Percentiles rank a stretch among this genome's conserved stretches.
Evolutionary conservation across 2,329 filamentous ascomycete genomes (phyloP).

Genomic region (Aspergillus felis): DNA sequence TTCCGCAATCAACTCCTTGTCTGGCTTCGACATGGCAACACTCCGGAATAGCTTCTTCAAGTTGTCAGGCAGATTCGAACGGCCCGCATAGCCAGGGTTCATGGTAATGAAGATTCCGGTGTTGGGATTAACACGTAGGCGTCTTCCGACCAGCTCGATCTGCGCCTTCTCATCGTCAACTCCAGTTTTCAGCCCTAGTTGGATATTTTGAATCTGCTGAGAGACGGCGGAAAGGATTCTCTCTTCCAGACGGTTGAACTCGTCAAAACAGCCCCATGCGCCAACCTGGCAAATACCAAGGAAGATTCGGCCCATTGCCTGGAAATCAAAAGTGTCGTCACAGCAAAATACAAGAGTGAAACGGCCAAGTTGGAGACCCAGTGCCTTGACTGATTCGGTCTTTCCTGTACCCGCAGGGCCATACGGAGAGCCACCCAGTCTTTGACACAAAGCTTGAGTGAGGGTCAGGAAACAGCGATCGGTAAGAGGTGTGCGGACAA

Average conservation of each 20-base stretch:
- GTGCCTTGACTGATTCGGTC: conserved; percentile 96
- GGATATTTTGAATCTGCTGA: conserved; percentile 99
- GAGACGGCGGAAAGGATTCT: conserved; percentile 96
- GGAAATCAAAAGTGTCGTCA: conserved; percentile 99
- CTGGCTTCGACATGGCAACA: conserved; percentile 98
- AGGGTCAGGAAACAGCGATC: conserved; percentile 98
- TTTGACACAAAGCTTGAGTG: conserved; percentile 90
- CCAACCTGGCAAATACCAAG: conserved; percentile 98
- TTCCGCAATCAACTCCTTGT: conserved; percentile 98
- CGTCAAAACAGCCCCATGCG: conserved; percentile 99
- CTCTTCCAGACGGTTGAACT: conserved; percentile 99
- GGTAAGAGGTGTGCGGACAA: conserved; percentile 93
- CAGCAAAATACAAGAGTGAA: conserved; percentile 99
- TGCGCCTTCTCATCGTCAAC: conserved; percentile 77
- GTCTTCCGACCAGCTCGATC: conserved; percentile 90
- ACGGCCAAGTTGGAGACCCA: conserved; percentile 91
- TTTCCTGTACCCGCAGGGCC: conserved; percentile 97
- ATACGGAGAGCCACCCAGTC: conserved; percentile 93
- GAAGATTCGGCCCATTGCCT: conserved; percentile 99
- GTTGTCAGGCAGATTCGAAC: conserved; percentile 97
- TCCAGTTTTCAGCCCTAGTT: conserved; percentile 85
- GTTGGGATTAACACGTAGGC: conserved; percentile 82
- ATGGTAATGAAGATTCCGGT: conserved; percentile 99
- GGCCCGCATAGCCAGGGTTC: conserved; percentile 98
- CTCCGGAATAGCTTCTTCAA: conserved; percentile 99